phyloP scores from a whole-genome alignment of 257 asterid species.

The Nicotiana obtusifolia region DNA sequence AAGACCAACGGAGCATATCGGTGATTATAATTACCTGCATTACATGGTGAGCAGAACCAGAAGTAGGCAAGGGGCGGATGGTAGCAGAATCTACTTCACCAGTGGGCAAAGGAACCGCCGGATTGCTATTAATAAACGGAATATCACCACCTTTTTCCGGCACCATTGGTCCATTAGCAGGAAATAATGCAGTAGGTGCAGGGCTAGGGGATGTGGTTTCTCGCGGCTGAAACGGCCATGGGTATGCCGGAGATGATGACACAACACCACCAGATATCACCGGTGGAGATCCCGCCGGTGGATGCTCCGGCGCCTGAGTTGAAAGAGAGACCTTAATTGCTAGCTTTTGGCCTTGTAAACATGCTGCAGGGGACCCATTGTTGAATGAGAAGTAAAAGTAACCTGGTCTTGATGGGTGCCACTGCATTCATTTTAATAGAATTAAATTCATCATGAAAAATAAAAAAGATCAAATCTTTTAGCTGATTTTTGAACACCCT shows the following conservation, averaged over 20 bases:
- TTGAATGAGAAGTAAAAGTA: slow-evolving; percentile 82
- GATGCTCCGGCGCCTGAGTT: slow-evolving; percentile 29
- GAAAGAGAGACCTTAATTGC: slow-evolving; percentile 48
- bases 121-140: slow-evolving; percentile 85
- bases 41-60: slow-evolving; percentile 37
- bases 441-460: not conserved
- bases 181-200: slow-evolving; percentile 41
- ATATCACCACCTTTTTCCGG: slow-evolving; percentile 50
- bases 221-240: slow-evolving; percentile 82
- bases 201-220: slow-evolving; percentile 57
- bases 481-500: not conserved
- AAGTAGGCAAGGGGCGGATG: slow-evolving; percentile 56
- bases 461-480: not conserved
- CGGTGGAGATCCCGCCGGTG: slow-evolving; percentile 33
- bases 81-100: slow-evolving; percentile 97
- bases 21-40: slow-evolving; percentile 31
- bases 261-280: slow-evolving; percentile 58
- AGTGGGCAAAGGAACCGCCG: slow-evolving; percentile 94
- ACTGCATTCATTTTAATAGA: slow-evolving; percentile 38
- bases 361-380: slow-evolving; percentile 60
- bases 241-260: slow-evolving; percentile 80
- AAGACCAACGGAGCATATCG: not conserved
- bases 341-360: slow-evolving; percentile 57
- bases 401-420: slow-evolving; percentile 80
- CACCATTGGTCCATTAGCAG: slow-evolving; percentile 42